Conservation (phyloP, 495 filamentous ascomycete genomes). For the Hamigera avellanea region DNA sequence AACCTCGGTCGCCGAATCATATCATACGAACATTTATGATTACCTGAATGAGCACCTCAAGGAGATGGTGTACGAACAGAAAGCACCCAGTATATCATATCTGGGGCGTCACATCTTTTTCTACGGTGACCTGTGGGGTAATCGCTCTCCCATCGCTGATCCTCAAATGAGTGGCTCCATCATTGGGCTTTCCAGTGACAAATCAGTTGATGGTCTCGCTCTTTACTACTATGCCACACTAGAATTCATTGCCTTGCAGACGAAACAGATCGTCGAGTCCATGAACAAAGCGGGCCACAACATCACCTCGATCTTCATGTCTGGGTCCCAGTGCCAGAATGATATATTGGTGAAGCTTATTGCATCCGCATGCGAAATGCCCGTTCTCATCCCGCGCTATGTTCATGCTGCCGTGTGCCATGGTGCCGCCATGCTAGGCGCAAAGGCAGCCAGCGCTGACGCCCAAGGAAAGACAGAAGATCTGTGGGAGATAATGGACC, state of each 20-base stretch:
- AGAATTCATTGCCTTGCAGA: slow-evolving; percentile 96
- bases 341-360: slow-evolving; percentile 81
- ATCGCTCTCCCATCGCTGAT: slow-evolving; percentile 87
- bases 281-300: slow-evolving; percentile 81
- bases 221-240: slow-evolving; percentile 87
- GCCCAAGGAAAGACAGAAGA: slow-evolving; percentile 68
- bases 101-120: slow-evolving; percentile 91
- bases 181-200: slow-evolving; percentile 76
- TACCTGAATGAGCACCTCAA: slow-evolving; percentile 85
- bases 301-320: slow-evolving; percentile 95
- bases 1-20: slow-evolving; percentile 59
- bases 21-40: slow-evolving; percentile 79
- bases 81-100: slow-evolving; percentile 69
- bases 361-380: slow-evolving; percentile 80
- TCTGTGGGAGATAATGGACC: slow-evolving; percentile 93
- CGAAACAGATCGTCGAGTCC: slow-evolving; percentile 82
- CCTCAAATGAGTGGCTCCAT: slow-evolving; percentile 82
- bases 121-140: slow-evolving; percentile 97
- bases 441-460: slow-evolving; percentile 78
- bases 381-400: slow-evolving; percentile 82
- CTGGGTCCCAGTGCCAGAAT: slow-evolving; percentile 93
- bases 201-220: slow-evolving; percentile 72
- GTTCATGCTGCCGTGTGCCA: slow-evolving; percentile 94
- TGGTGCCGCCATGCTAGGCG: slow-evolving; percentile 93
- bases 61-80: slow-evolving; percentile 51